Evolutionary conservation across 2,329 filamentous ascomycete genomes (phyloP).

Genomic region (Juglanconis oblonga): DNA sequence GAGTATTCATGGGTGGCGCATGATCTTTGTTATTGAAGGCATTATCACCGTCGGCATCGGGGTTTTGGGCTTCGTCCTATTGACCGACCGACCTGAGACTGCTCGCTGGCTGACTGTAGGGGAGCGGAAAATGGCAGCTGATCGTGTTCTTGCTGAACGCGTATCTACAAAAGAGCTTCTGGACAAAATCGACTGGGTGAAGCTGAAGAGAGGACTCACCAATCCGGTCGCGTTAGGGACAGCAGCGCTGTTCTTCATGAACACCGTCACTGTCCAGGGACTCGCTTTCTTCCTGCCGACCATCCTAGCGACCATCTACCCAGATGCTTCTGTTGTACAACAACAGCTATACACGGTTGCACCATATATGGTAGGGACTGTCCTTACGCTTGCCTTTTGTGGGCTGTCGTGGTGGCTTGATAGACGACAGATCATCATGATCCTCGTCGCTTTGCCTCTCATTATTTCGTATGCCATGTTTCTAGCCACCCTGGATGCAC

Average conservation of each 20-base stretch:
- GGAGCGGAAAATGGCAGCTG: conserved; percentile 61
- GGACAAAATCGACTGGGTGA: conserved; percentile 45
- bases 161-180: conserved; percentile 56
- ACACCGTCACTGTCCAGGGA: conserved; percentile 71
- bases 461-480: conserved; percentile 70
- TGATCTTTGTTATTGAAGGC: conserved; percentile 72
- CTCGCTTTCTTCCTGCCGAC: conserved; percentile 70
- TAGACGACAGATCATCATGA: conserved; percentile 57
- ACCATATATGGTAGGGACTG: conserved; percentile 64
- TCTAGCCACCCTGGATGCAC: conserved; percentile 47
- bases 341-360: conserved; percentile 71
- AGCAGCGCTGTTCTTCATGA: conserved; percentile 57
- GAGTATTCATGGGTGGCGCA: conserved; percentile 56
- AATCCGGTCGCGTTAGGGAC: conserved; percentile 54
- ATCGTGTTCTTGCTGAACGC: conserved; percentile 61
- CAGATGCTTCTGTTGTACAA: conserved; percentile 49
- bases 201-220: conserved; percentile 60
- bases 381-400: conserved; percentile 59
- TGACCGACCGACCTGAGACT: conserved; percentile 65
- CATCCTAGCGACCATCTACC: conserved; percentile 68
- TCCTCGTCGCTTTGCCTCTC: conserved; percentile 54
- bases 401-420: conserved; percentile 59
- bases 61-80: conserved; percentile 56
- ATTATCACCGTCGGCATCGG: conserved; percentile 53
- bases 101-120: conserved; percentile 62